A percentile compares a stretch with the other conserved stretches of the same genome.
phyloP scores from a whole-genome alignment of 2,329 filamentous ascomycete species.

The Fusarium dimerum region DNA sequence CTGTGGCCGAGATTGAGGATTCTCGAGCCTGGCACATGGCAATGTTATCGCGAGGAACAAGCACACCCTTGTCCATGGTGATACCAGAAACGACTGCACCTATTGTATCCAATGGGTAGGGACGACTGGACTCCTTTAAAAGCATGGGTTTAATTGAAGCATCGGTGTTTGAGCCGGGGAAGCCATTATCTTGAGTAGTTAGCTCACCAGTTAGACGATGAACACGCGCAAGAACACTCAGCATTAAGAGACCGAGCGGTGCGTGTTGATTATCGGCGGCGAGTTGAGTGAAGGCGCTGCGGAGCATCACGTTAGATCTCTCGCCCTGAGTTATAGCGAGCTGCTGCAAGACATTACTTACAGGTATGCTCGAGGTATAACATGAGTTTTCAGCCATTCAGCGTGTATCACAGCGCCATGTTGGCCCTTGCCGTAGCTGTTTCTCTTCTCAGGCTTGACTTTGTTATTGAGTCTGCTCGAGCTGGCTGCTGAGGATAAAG shows the following conservation, averaged over 20 bases:
- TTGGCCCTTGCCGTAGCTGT: background rate
- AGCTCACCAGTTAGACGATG: constrained; percentile 45
- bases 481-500: constrained; percentile 9
- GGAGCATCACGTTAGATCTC: constrained; percentile 2
- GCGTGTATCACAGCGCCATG: constrained; percentile 22
- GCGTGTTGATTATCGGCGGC: constrained; percentile 73
- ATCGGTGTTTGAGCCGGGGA: background rate
- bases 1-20: background rate
- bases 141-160: background rate
- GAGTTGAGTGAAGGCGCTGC: constrained; percentile 67
- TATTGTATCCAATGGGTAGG: too few relatives aligned
- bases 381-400: constrained; percentile 31
- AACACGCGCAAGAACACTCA: constrained; percentile 64
- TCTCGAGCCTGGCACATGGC: constrained; percentile 4
- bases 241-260: constrained; percentile 67
- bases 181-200: constrained; percentile 21
- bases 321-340: background rate
- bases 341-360: constrained; percentile 20
- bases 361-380: constrained; percentile 40
- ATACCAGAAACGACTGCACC: background rate
- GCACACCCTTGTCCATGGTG: constrained; percentile 29
- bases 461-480: constrained; percentile 3
- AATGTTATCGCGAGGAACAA: constrained; percentile 30
- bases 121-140: too few relatives aligned
- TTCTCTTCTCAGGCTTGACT: constrained; percentile 3